Base-by-base conservation (phyloP, 2,329 filamentous ascomycete species). In the Aspergillus sp. region DNA sequence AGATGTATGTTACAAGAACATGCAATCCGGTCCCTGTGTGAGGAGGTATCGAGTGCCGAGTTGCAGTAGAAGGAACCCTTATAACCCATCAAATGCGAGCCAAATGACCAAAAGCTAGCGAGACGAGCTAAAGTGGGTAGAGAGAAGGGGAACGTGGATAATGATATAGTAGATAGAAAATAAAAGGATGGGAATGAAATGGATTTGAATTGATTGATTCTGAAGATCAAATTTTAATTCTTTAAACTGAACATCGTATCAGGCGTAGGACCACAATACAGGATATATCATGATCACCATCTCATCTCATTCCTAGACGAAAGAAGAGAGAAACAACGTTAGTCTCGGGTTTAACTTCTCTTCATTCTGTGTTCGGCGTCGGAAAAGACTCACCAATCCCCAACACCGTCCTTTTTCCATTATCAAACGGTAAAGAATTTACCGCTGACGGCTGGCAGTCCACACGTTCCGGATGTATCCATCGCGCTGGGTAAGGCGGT, bases 391-490 rank as follows among this genome's bases (percentile, higher is more conserved):
- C 33, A 56, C 54, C 54, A 51, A 37, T 15, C 51, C 39, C 47
- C 21, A 37, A 19, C 39, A 41, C 21, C 52, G n/a, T 33, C n/a
- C 31, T 9, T 39, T 37, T 52, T 54, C 41, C 24, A 43, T 44
- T 19, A 52, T 23, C 31, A 43, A 45, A 35, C 46, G 12, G 44
- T 27, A 44, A 47, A 14, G 15, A 24, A 48, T 40, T 75, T 79
- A 80, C 62, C 77, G 77, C 75, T 86, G 85, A 72, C 83, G 75
- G 72, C 75, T 80, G 67, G 86, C 90, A 82, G 86, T 90, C 95
- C 95, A 99, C 78, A 99, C 95, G 78, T 81, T 90, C 91, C 98
- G 98, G 80, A 99, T 80, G 81, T 96, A 90, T 68, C 95, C 95
- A 79, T 99, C 96, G 71, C 90, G 88, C 87, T 99, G 95, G 70